Conservation (phyloP, 2,329 filamentous ascomycete genomes). For the Diaporthe batatas region DNA sequence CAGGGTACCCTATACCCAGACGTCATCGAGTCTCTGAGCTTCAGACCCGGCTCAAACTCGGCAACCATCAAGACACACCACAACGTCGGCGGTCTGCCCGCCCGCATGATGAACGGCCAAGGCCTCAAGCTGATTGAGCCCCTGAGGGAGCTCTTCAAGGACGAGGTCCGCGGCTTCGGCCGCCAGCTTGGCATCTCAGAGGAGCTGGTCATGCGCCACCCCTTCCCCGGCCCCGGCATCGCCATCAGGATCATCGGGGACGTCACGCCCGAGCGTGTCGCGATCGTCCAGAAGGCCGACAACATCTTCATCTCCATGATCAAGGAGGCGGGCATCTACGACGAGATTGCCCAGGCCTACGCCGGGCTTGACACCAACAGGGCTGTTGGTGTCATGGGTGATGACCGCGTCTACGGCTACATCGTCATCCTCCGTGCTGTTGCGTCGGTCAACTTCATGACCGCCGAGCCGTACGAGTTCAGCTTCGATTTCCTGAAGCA, state of each 20-base stretch:
- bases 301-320: constrained; percentile 85
- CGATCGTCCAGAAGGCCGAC: constrained; percentile 82
- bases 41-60: constrained; percentile 58
- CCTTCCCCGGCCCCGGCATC: constrained; percentile 78
- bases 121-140: constrained; percentile 81
- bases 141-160: constrained; percentile 84
- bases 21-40: constrained; percentile 63
- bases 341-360: constrained; percentile 64
- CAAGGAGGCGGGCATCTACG: constrained; percentile 77
- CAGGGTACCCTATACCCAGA: constrained; percentile 93
- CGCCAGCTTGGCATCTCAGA: constrained; percentile 78
- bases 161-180: constrained; percentile 81
- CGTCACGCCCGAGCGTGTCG: constrained; percentile 82
- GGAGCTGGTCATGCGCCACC: constrained; percentile 82
- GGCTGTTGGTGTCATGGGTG: constrained; percentile 64
- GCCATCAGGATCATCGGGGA: constrained; percentile 87
- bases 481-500: constrained; percentile 54
- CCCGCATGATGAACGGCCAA: constrained; percentile 52
- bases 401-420: constrained; percentile 70
- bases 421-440: constrained; percentile 57
- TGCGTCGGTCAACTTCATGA: constrained; percentile 77
- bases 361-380: constrained; percentile 59
- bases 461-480: constrained; percentile 77
- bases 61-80: constrained; percentile 66
- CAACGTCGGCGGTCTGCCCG: constrained; percentile 59